A percentile compares a stretch with the other conserved stretches of the same genome.
Evolutionary conservation across 176 grass and related monocot species (phyloP).

Genomic region (Musa troglodytarum): DNA sequence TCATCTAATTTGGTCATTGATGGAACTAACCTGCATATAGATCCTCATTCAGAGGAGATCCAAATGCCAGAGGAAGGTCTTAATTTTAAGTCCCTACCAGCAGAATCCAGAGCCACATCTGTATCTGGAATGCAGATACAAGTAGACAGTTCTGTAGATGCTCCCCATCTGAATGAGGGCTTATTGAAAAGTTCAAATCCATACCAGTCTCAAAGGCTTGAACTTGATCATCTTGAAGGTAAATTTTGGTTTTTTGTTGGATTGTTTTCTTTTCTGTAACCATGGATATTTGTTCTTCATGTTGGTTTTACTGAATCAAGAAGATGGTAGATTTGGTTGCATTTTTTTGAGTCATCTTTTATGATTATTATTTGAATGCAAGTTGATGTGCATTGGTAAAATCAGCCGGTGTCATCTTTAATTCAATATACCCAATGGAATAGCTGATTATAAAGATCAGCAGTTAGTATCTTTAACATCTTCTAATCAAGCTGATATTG

Average conservation of each 20-base stretch:
- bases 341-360: too few relatives aligned
- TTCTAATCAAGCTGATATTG: too few relatives aligned
- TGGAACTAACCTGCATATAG: slow-evolving; percentile 23
- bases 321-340: too few relatives aligned
- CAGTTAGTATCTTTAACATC: too few relatives aligned
- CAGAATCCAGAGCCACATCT: slow-evolving; percentile 20
- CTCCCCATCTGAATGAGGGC: slow-evolving; percentile 50
- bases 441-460: too few relatives aligned
- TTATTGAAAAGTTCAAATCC: slow-evolving; percentile 33
- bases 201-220: slow-evolving; percentile 42
- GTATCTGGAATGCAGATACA: slow-evolving; percentile 31
- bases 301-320: not conserved
- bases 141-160: slow-evolving; percentile 38
- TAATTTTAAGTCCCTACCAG: slow-evolving; percentile 13
- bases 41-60: slow-evolving; percentile 26
- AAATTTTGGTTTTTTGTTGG: not conserved
- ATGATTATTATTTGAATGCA: too few relatives aligned
- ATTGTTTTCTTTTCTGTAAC: not conserved
- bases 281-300: not conserved
- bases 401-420: too few relatives aligned
- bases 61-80: slow-evolving; percentile 13
- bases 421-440: too few relatives aligned
- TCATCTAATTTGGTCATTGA: slow-evolving; percentile 14
- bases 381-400: too few relatives aligned
- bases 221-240: slow-evolving; percentile 55